Conservation (phyloP, 2,329 filamentous ascomycete genomes). For the Penicillium sp. region DNA sequence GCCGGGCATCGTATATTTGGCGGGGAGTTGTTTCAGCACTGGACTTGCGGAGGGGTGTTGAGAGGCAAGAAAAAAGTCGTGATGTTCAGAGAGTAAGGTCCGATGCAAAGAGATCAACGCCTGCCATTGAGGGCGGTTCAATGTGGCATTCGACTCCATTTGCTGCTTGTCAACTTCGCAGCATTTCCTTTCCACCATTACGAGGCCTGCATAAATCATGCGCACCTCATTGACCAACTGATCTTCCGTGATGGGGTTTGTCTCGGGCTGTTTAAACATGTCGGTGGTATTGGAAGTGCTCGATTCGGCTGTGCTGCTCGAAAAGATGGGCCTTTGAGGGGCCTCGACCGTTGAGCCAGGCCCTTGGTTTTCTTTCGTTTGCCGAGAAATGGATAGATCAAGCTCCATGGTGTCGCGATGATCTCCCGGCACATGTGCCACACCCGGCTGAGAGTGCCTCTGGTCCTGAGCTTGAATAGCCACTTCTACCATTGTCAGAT, state of each 20-base stretch:
- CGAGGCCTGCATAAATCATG: conserved; percentile 63
- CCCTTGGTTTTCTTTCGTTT: too few relatives aligned
- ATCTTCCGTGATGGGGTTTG: conserved; percentile 65
- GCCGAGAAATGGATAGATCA: too few relatives aligned
- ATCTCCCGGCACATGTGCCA: too few relatives aligned
- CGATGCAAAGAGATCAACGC: conserved; percentile 72
- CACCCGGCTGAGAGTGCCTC: not conserved
- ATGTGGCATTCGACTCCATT: conserved; percentile 28
- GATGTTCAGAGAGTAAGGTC: conserved; percentile 73
- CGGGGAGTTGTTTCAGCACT: conserved; percentile 61
- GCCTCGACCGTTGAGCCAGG: too few relatives aligned
- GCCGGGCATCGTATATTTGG: conserved; percentile 84
- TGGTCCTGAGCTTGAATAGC: too few relatives aligned
- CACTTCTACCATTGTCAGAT: not conserved
- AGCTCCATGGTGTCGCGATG: too few relatives aligned
- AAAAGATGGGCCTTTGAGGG: too few relatives aligned
- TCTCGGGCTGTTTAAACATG: conserved; percentile 55
- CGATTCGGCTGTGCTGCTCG: not conserved
- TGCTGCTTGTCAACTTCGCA: conserved; percentile 71
- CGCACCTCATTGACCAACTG: conserved; percentile 71
- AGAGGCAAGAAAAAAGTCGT: conserved; percentile 79
- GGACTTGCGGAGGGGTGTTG: conserved; percentile 75
- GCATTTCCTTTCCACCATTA: conserved; percentile 82
- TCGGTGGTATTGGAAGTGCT: conserved; percentile 4
- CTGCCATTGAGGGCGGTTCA: conserved; percentile 68